phyloP scores from a whole-genome alignment of 2,329 filamentous ascomycete genomes.

The Aureobasidium pullulans region DNA sequence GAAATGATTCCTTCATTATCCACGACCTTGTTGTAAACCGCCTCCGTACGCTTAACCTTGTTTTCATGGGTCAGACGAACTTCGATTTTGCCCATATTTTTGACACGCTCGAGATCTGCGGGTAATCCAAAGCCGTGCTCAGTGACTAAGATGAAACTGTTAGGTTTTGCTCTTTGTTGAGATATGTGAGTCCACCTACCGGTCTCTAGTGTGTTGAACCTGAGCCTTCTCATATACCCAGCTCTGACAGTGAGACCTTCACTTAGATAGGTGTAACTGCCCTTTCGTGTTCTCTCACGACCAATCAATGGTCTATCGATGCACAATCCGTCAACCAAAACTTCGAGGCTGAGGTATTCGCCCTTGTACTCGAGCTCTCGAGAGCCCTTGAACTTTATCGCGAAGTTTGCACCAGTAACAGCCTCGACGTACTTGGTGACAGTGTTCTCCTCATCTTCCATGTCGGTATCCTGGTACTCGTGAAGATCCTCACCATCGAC shows the following conservation, averaged over 20 bases:
- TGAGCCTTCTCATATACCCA: not conserved
- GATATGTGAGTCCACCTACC: not conserved
- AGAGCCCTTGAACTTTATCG: not conserved
- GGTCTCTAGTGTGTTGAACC: not conserved
- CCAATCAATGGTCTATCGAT: too few relatives aligned
- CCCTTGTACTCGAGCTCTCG: too few relatives aligned
- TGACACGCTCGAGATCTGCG: not conserved
- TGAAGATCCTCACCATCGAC: conserved; percentile 17
- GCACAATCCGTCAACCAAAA: too few relatives aligned
- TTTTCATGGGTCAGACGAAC: too few relatives aligned
- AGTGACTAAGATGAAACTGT: not conserved
- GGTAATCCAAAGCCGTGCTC: not conserved
- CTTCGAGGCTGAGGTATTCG: too few relatives aligned
- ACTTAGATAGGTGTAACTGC: not conserved
- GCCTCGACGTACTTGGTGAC: conserved; percentile 21
- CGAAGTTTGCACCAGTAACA: conserved; percentile 17
- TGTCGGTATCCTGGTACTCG: conserved; percentile 18
- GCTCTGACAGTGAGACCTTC: not conserved
- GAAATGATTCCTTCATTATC: too few relatives aligned
- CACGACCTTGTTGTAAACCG: too few relatives aligned
- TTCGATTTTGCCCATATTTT: not conserved
- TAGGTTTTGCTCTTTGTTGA: not conserved
- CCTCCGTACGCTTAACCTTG: too few relatives aligned
- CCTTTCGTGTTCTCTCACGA: too few relatives aligned
- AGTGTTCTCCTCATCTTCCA: conserved; percentile 10